phyloP scores from a whole-genome alignment of 768 basidiomycete species.

The Kwoniella dendrophila region DNA sequence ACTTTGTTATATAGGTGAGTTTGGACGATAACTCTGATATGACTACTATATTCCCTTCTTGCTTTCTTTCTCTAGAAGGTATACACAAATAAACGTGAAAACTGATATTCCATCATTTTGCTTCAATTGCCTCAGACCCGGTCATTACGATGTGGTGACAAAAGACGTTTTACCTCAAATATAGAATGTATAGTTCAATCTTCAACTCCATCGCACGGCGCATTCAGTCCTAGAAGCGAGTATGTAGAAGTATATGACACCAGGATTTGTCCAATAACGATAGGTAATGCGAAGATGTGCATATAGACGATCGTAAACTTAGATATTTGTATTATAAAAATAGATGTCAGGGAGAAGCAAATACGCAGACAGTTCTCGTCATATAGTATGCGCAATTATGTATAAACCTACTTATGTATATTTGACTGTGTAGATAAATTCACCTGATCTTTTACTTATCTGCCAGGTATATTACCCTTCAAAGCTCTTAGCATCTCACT shows the following conservation, averaged over 20 bases:
- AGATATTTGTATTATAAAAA: no score
- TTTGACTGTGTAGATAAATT: no score
- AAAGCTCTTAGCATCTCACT: slow-evolving; percentile 34
- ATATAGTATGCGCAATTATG: no score
- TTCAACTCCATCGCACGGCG: background rate
- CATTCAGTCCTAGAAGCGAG: background rate
- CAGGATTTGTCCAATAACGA: no score
- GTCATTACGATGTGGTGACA: slow-evolving; percentile 79
- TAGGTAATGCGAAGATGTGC: no score
- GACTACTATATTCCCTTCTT: background rate
- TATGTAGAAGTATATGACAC: no score
- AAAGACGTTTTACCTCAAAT: slow-evolving; percentile 39
- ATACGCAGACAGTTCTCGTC: no score
- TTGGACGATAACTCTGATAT: no score
- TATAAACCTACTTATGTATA: no score
- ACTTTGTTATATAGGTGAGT: slow-evolving; percentile 74
- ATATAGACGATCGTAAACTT: no score
- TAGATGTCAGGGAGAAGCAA: no score
- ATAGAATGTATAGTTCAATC: background rate
- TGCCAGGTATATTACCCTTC: slow-evolving; percentile 23
- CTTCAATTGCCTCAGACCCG: slow-evolving; percentile 63
- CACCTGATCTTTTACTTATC: background rate
- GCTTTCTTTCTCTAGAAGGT: background rate
- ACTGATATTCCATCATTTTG: background rate
- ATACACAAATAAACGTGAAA: background rate